phyloP scores from a whole-genome alignment of 805 yeast genomes.

The Kazachstania psychrophila region DNA sequence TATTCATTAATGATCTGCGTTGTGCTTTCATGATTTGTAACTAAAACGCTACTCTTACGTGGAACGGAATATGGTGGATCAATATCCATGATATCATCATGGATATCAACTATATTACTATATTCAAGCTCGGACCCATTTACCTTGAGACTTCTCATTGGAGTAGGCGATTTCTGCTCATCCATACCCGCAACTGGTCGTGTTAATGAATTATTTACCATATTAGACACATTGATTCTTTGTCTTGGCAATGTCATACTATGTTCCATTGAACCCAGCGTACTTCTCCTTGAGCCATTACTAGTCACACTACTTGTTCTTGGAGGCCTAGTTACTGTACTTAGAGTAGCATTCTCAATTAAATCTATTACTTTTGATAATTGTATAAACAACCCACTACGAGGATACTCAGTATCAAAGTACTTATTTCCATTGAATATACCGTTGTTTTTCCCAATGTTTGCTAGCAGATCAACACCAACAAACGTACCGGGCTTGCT shows the following conservation, averaged over 20 bases:
- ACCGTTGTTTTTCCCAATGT: constrained; percentile 82
- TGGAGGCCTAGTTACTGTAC: too few species aligned
- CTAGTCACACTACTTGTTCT: too few species aligned
- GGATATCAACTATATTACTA: background rate
- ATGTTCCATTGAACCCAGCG: constrained; percentile 6
- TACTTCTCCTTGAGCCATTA: constrained; percentile 12
- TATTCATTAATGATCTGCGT: background rate
- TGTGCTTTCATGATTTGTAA: too few species aligned
- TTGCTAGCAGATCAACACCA: constrained; percentile 70
- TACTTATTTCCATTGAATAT: constrained; percentile 61
- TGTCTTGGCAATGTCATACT: too few species aligned
- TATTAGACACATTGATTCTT: too few species aligned
- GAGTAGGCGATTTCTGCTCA: too few species aligned
- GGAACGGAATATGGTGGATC: background rate
- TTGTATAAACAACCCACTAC: constrained; percentile 70
- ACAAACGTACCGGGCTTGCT: constrained; percentile 72
- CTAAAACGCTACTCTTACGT: too few species aligned
- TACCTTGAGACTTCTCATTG: background rate
- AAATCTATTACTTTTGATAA: constrained; percentile 34
- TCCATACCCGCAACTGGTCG: too few species aligned
- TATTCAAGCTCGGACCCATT: background rate
- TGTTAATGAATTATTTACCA: too few species aligned
- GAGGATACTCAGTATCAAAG: constrained; percentile 53
- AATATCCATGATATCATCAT: background rate
- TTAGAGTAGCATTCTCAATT: constrained; percentile 12